phyloP scores from a whole-genome alignment of 768 basidiomycete genomes.

The Mrakia frigida region DNA sequence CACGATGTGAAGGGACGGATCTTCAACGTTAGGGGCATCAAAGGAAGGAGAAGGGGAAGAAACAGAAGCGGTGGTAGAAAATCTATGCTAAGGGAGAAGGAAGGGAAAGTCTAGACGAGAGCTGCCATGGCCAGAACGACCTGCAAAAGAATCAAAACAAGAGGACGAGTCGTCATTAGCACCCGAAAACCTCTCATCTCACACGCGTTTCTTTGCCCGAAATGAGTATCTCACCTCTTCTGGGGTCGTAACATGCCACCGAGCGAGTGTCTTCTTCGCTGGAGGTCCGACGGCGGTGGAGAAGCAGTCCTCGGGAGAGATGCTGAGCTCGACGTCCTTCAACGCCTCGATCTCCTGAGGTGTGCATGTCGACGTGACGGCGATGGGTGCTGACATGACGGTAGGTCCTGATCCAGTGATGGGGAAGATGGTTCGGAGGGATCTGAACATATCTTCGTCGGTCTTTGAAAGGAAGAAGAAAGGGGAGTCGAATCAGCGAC shows the following conservation, averaged over 20 bases:
- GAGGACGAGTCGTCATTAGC: neutral
- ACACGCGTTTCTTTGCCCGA: too few relatives aligned
- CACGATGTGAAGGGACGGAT: neutral
- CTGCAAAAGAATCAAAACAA: neutral
- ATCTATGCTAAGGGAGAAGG: neutral
- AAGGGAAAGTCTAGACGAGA: neutral
- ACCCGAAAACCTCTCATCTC: too few relatives aligned
- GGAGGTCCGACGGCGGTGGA: slow-evolving; percentile 89
- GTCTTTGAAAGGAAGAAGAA: slow-evolving; percentile 52
- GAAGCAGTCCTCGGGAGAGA: slow-evolving; percentile 69
- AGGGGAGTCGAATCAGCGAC: neutral
- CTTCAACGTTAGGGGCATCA: neutral
- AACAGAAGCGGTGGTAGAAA: neutral
- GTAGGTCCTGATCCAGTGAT: slow-evolving; percentile 42
- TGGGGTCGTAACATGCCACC: slow-evolving; percentile 87
- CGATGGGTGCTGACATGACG: slow-evolving; percentile 50
- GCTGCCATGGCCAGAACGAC: slow-evolving; percentile 1
- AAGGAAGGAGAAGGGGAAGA: neutral
- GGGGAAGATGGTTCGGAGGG: slow-evolving; percentile 60
- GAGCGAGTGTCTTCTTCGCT: slow-evolving; percentile 76
- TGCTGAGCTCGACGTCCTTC: slow-evolving; percentile 56
- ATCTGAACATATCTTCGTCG: slow-evolving; percentile 99
- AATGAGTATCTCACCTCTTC: slow-evolving; percentile 55
- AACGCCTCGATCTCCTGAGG: slow-evolving; percentile 42
- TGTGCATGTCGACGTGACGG: slow-evolving; percentile 48